Conservation (phyloP, 345 rosid species). For the Melaleuca quinquenervia region DNA sequence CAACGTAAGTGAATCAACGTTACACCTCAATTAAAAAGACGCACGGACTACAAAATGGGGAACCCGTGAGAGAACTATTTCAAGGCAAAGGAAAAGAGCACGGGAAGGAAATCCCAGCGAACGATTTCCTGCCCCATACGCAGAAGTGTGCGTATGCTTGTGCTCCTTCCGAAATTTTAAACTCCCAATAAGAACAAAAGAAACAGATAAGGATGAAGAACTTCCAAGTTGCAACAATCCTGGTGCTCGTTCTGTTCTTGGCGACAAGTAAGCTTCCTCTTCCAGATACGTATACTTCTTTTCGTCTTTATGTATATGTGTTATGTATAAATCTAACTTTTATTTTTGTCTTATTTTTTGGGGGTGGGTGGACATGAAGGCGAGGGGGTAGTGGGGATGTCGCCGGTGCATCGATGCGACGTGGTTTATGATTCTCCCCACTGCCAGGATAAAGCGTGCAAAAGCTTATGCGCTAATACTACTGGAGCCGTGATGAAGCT, state of each 20-base stretch:
- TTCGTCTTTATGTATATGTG: not conserved
- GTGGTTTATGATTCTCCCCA: not conserved
- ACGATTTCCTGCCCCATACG: too few relatives aligned
- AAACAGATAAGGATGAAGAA: not conserved
- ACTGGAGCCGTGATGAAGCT: not conserved
- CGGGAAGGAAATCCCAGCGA: too few relatives aligned
- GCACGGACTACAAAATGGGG: too few relatives aligned
- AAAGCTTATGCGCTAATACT: not conserved
- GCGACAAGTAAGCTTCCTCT: not conserved
- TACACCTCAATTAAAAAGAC: too few relatives aligned
- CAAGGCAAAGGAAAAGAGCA: too few relatives aligned
- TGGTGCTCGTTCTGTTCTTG: not conserved
- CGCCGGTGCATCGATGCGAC: not conserved
- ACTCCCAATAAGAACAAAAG: not conserved
- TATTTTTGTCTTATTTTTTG: not conserved
- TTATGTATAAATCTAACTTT: not conserved
- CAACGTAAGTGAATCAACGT: too few relatives aligned
- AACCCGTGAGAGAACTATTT: too few relatives aligned
- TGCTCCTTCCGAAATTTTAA: not conserved
- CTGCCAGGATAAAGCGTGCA: not conserved
- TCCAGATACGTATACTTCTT: not conserved
- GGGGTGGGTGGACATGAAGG: not conserved
- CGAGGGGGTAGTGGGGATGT: not conserved
- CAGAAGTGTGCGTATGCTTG: too few relatives aligned
- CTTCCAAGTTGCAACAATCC: not conserved